Evolutionary conservation across 805 yeast species (phyloP).

Genomic region (Starmerella lactis-condensi): DNA sequence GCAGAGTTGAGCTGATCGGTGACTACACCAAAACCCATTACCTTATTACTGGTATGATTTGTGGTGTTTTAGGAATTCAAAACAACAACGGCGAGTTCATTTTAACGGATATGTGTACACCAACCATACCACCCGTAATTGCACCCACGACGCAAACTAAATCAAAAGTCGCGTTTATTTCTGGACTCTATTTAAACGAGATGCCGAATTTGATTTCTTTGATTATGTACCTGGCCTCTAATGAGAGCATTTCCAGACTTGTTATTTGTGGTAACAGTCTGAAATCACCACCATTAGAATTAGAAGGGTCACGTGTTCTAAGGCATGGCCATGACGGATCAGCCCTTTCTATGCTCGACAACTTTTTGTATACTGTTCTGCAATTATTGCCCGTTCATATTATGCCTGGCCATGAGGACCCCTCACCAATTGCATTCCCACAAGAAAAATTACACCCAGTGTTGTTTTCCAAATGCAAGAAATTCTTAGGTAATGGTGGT

Average conservation of each 20-base stretch:
- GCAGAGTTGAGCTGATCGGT: conserved; percentile 59
- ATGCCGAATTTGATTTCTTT: too few relatives aligned
- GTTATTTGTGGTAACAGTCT: conserved; percentile 62
- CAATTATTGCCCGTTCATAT: conserved; percentile 49
- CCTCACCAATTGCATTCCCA: conserved; percentile 67
- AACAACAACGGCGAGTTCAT: conserved; percentile 66
- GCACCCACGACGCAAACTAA: not conserved
- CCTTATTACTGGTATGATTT: conserved; percentile 75
- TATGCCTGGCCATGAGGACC: conserved; percentile 75
- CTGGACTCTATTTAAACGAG: conserved; percentile 50
- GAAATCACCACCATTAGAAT: conserved; percentile 15
- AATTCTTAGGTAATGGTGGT: too few relatives aligned
- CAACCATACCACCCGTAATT: conserved; percentile 21
- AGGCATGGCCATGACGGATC: conserved; percentile 11
- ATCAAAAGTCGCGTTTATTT: conserved; percentile 44
- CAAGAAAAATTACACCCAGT: conserved; percentile 80
- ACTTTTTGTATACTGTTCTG: conserved; percentile 37
- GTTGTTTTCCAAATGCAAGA: conserved; percentile 34
- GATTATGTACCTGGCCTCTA: conserved; percentile 55
- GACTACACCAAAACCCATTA: conserved; percentile 24
- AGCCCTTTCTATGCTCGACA: conserved; percentile 29
- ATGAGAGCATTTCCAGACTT: conserved; percentile 28
- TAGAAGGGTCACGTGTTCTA: conserved; percentile 14
- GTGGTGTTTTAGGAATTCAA: conserved; percentile 76
- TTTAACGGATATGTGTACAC: conserved; percentile 61